Evolutionary conservation across 148 eudicot genomes (phyloP), one percentile per base, ranked within the genome.

Genomic region (Persicaria tinctoria): DNA sequence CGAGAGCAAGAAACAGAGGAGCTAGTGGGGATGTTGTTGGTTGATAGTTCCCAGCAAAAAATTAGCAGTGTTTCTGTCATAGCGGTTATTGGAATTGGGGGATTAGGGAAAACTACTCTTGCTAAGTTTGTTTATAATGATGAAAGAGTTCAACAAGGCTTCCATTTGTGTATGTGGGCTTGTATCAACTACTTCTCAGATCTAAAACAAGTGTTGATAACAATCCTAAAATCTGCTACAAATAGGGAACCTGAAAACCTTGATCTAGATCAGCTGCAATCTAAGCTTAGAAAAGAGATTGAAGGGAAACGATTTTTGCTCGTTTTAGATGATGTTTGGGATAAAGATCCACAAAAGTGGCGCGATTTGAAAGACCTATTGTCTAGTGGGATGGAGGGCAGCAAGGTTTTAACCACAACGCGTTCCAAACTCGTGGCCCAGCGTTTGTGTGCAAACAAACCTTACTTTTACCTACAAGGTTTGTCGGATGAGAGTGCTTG

Each of bases 251-350:
- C 9, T 72, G 11, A 18, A n/a, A 44, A n/a, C 51, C 73, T 70
- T 18, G 73, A 4, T 16, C 20, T 45, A 5, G 73, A 70, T 70
- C 73, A 70, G 32, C 12, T 76, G 50, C 79, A 49, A 45, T 50
- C 50, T 1, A 38, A 56, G 4, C 13, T 79, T 4, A 59, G 68
- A 11, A 47, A 74, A 3, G 64, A 73, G 63, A 51, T 82, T 14
- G 20, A 70, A 13, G 68, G 77, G 0, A 76, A 79, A 50, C 76
- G 45, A 38, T 46, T 70, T 46, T 9, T 70, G 49, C 51, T 70
- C 13, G 80, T 82, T 69, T 77, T 82, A 5, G 82, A 82, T 51
- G 82, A 82, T 76, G 73, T 79, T 2, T 82, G 82, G 85, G 79
- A 74, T 20, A 80, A 82, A 2, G 73, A 79, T 76, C 76, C 77